Evolutionary conservation across 2,329 filamentous ascomycete species (phyloP).

Genomic region (Aspergillus phoenicis): DNA sequence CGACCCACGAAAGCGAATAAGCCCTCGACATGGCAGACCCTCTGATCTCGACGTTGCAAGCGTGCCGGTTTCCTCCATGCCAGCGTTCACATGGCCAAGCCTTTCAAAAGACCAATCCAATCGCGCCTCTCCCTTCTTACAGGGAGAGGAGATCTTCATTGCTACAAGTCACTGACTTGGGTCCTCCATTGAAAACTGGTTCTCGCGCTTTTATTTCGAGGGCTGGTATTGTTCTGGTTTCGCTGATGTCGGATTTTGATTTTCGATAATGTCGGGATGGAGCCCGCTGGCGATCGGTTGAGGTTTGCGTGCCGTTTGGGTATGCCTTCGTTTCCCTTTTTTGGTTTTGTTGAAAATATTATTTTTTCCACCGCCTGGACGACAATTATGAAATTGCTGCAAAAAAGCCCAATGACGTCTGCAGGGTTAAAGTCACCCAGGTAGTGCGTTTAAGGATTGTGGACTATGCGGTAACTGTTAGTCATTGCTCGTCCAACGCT

Average conservation of each 20-base stretch:
- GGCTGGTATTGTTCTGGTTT: slow-evolving; percentile 16
- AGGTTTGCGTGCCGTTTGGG: slow-evolving; percentile 9
- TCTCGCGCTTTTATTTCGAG: slow-evolving; percentile 22
- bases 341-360: slow-evolving; percentile 8
- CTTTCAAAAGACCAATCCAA: slow-evolving; percentile 44
- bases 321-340: slow-evolving; percentile 2
- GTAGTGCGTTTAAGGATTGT: slow-evolving; percentile 24
- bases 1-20: slow-evolving; percentile 30
- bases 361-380: slow-evolving; percentile 7
- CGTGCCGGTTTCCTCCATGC: slow-evolving; percentile 25
- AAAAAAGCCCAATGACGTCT: slow-evolving; percentile 6
- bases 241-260: slow-evolving; percentile 10
- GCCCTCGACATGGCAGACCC: background rate
- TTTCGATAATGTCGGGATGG: slow-evolving; percentile 7
- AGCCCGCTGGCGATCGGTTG: slow-evolving; percentile 10
- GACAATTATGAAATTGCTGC: slow-evolving; percentile 4
- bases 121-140: slow-evolving; percentile 16
- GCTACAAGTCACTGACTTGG: slow-evolving; percentile 46
- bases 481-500: background rate
- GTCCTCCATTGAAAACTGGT: slow-evolving; percentile 32
- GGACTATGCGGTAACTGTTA: slow-evolving; percentile 2
- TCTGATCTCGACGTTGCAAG: slow-evolving; percentile 13
- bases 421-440: slow-evolving; percentile 26
- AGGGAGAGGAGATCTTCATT: slow-evolving; percentile 39
- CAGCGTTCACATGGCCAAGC: slow-evolving; percentile 38